These are phyloP conservation scores for Uronychia setigera DNA, from an alignment of 73 alveolate species.

Conservation along the genomic window DNA sequence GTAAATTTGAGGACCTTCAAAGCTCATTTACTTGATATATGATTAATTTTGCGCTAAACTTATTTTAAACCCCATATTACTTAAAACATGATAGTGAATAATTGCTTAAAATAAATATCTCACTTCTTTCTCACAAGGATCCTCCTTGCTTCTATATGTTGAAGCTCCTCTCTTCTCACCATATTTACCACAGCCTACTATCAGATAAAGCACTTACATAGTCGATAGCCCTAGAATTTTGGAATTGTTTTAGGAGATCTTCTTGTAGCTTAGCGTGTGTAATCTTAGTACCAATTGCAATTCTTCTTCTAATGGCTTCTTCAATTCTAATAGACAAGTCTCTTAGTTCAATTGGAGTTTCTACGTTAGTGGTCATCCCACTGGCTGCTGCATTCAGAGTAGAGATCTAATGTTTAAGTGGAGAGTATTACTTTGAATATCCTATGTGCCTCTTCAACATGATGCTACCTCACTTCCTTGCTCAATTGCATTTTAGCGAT, in stretches of 20 bases:
- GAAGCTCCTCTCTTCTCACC: slow-evolving; percentile 83
- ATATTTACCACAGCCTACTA: slow-evolving; percentile 80
- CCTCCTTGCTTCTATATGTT: slow-evolving; percentile 85
- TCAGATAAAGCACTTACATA: slow-evolving; percentile 40
- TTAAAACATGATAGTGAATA: not conserved
- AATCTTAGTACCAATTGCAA: slow-evolving; percentile 88
- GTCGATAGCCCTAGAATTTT: slow-evolving; percentile 87
- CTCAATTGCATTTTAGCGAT: slow-evolving; percentile 98
- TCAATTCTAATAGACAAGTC: slow-evolving; percentile 84
- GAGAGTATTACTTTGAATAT: slow-evolving; percentile 76
- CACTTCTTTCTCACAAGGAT: slow-evolving; percentile 87
- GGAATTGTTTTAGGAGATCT: slow-evolving; percentile 83
- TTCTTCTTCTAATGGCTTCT: slow-evolving; percentile 95
- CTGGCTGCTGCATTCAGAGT: slow-evolving; percentile 95
- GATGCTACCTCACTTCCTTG: slow-evolving; percentile 88
- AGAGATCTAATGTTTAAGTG: slow-evolving; percentile 60
- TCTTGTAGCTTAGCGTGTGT: slow-evolving; percentile 85
- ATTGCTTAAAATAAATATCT: slow-evolving; percentile 4
- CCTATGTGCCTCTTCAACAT: slow-evolving; percentile 99
- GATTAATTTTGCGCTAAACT: too few relatives aligned
- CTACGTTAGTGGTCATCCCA: slow-evolving; percentile 81
- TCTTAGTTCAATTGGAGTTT: slow-evolving; percentile 82
- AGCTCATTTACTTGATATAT: too few relatives aligned
- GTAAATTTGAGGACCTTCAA: slow-evolving; percentile 59
- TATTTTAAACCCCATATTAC: too few relatives aligned